Base-by-base conservation (phyloP, 768 basidiomycete genomes). In the Russula emetica region DNA sequence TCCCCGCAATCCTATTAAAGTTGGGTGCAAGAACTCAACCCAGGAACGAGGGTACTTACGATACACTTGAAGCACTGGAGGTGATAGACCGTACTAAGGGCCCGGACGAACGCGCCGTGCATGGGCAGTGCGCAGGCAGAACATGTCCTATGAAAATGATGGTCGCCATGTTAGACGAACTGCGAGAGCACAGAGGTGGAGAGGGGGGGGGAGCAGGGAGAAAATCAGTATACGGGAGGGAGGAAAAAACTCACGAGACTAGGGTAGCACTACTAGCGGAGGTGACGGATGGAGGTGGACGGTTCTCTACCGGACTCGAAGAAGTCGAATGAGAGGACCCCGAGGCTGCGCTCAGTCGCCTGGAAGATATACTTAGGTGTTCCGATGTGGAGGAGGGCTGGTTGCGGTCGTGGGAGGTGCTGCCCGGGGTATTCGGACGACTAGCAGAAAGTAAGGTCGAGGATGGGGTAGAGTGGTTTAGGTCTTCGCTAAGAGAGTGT, bases 31-130 rank as follows among this genome's bases (percentile, higher is more conserved):
- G 63, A 58, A 13, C n/a, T 61, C 45, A 40, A 16, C 54, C 42
- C 28, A 66, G 42, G 47, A 30, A 58, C 49, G 57, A 36, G 55
- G 67, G 61, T 28, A 78, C 89, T 69, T 70, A 97, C 96, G 83
- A 92, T 83, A 81, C 97, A 99, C 71, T 92, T 91, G 83, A 99
- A 99, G 78, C 97, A 99, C 69, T 92, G 90, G n/a, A 98, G 76
- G 75, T 99, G 97, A 73, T 87, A 98, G 26, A 98, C 93, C 0
- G 91, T 90, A 62, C 91, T 88, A 57, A 99, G 79, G 0, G 97
- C 97, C 63, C 97, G 84, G 40, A 99, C 97, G 76, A 98, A 98
- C 53, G 95, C 94, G 14, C 97, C 96, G 65, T 94, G 88, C 85
- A 98, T 90, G 44, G 85, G 76, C 71, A 87, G 86, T 45, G 85